Evolutionary conservation across 2,329 filamentous ascomycete species (phyloP), one percentile per base, ranked within the genome.

Genomic region (Nigrospora oryzae): DNA sequence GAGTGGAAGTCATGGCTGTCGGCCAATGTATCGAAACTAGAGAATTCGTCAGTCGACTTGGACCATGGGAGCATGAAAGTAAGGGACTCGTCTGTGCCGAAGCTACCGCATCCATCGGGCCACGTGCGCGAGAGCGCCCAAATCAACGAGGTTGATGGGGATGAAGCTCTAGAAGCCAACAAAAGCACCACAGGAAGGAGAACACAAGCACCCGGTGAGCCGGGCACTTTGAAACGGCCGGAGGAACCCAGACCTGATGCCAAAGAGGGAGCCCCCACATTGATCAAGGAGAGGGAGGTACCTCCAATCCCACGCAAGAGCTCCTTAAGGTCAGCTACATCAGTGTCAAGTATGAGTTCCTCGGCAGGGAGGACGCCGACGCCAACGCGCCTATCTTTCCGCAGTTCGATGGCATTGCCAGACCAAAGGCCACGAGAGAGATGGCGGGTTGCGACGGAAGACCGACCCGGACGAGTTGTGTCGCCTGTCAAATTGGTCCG

Each of bases 1-100:
- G 75, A 77, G 46, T 79, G 74, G 75, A 77, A 77, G 56, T 69
- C 62, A 0, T 74, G 69, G 70, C 66, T 79, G 35, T 74, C 74
- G 10, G 66, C 71, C 3, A 71, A 77, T 36, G 66, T 74, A 10
- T 70, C 70, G 1, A 73, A 70, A 45, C 54, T 74, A 2, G 71
- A 76, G 38, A 55, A 54, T 16, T 54, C 58, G 5, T 15, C 34
- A n/a, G 46, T 45, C n/a, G 14, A 40, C 23, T 33, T 52, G 3
- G 46, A 38, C 16, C 30, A 39, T 11, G 34, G 35, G n/a, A 38
- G 49, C 8, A 40, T 36, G 4, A 35, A 32, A 8, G 44, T 49
- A 14, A 44, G 56, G 17, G 43, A 52, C n/a, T 46, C 49, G 31
- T 40, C 46, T 2, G 38, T 57, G 12, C 46, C 51, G 7, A 53